phyloP scores from a whole-genome alignment of 495 filamentous ascomycete species.

The Aspergillus panamensis region DNA sequence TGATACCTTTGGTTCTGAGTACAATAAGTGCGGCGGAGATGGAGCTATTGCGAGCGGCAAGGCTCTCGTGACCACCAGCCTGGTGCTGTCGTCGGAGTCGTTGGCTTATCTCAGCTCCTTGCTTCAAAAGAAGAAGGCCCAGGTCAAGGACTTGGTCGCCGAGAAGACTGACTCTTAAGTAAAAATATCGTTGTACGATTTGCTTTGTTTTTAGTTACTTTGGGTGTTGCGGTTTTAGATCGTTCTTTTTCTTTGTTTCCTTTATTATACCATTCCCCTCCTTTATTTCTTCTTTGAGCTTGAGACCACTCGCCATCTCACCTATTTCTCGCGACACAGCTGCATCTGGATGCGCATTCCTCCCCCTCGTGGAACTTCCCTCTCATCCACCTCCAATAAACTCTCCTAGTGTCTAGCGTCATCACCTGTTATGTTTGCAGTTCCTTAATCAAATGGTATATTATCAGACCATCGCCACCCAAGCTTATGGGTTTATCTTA shows the following conservation, averaged over 20 bases:
- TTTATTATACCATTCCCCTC: background rate
- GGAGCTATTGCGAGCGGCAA: constrained; percentile 65
- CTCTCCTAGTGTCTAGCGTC: background rate
- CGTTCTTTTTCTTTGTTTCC: background rate
- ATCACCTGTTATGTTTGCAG: background rate
- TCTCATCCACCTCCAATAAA: background rate
- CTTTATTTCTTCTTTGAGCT: background rate
- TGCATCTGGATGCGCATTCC: background rate
- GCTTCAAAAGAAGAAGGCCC: constrained; percentile 57
- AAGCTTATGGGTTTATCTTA: background rate
- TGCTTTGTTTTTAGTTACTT: constrained; percentile 15
- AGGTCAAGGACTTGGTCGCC: constrained; percentile 54
- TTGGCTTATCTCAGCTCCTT: constrained; percentile 54
- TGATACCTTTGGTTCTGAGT: constrained; percentile 67
- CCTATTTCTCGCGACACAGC: background rate
- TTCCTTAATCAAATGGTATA: background rate
- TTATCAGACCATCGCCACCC: background rate
- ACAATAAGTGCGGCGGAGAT: constrained; percentile 70
- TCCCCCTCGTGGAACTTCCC: background rate
- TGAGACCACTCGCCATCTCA: background rate
- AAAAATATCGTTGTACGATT: constrained; percentile 13
- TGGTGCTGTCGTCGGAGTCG: constrained; percentile 68
- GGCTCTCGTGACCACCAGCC: constrained; percentile 68
- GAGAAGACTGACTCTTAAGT: constrained; percentile 47
- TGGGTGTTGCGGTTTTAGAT: constrained; percentile 9